Percentiles rank a stretch among this genome's conserved stretches.
phyloP scores from a whole-genome alignment of 768 basidiomycete genomes.

The Sarcomyxa edulis region DNA sequence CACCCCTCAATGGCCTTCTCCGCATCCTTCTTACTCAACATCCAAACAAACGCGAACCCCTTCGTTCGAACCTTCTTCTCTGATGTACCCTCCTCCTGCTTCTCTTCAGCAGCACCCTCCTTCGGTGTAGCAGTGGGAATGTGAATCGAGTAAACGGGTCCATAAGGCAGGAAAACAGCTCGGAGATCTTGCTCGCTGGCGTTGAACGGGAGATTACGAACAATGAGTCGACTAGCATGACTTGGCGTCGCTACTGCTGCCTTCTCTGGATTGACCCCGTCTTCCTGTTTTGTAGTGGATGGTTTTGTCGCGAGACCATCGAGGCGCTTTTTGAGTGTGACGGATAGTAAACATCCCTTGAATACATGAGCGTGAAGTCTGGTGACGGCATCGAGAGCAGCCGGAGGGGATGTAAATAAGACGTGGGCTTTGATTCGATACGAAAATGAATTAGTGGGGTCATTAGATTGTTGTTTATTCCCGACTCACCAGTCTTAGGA shows the following conservation, averaged over 20 bases:
- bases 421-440: no score
- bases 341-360: slow-evolving; percentile 84
- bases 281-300: slow-evolving; percentile 11
- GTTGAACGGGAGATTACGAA: slow-evolving; percentile 86
- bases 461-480: background rate
- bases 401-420: slow-evolving; percentile 60
- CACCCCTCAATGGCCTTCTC: slow-evolving; percentile 74
- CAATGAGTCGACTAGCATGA: slow-evolving; percentile 77
- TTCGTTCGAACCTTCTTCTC: slow-evolving; percentile 37
- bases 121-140: slow-evolving; percentile 49
- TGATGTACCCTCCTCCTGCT: slow-evolving; percentile 19
- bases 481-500: slow-evolving; percentile 40
- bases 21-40: slow-evolving; percentile 80
- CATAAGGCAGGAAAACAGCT: slow-evolving; percentile 80
- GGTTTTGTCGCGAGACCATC: slow-evolving; percentile 56
- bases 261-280: no score
- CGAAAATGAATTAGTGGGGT: background rate
- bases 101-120: slow-evolving; percentile 22
- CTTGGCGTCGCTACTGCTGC: slow-evolving; percentile 44
- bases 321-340: slow-evolving; percentile 80
- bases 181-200: slow-evolving; percentile 82
- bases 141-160: slow-evolving; percentile 81
- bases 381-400: slow-evolving; percentile 64
- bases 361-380: slow-evolving; percentile 92
- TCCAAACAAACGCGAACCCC: slow-evolving; percentile 96